Percentiles rank a stretch among this genome's conserved stretches.
Conservation (phyloP, 331 rosid genomes). For the Malus hybrid region DNA sequence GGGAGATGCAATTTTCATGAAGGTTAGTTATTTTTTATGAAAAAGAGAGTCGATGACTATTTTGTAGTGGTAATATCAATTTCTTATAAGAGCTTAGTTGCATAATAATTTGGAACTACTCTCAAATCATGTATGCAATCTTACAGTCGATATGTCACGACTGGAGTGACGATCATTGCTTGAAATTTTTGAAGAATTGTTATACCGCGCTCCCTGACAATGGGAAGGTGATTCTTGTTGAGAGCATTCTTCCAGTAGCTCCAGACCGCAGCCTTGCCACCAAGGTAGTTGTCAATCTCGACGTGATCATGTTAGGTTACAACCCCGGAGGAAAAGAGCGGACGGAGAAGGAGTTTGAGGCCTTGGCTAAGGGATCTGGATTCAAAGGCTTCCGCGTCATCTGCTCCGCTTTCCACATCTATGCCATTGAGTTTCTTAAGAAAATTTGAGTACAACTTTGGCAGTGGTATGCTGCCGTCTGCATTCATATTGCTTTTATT, state of each 20-base stretch:
- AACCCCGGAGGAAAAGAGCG: constrained; percentile 92
- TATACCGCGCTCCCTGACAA: constrained; percentile 56
- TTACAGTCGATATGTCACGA: constrained; percentile 86
- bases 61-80: background rate
- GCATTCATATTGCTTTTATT: constrained; percentile 11
- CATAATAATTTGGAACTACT: background rate
- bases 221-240: constrained; percentile 89
- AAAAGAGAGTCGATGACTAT: too few relatives aligned
- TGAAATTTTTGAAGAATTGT: constrained; percentile 78
- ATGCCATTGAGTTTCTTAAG: constrained; percentile 62
- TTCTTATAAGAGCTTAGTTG: background rate
- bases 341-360: constrained; percentile 76
- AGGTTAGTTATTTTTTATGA: constrained; percentile 6
- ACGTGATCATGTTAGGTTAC: constrained; percentile 81
- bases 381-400: constrained; percentile 53
- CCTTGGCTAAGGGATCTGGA: constrained; percentile 69
- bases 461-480: background rate
- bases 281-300: constrained; percentile 65
- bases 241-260: constrained; percentile 76
- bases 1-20: constrained; percentile 80
- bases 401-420: constrained; percentile 62
- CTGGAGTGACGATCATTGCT: constrained; percentile 91
- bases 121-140: background rate
- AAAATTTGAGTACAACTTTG: constrained; percentile 8
- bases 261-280: constrained; percentile 79